A percentile compares a stretch with the other conserved stretches of the same genome.
phyloP scores from a whole-genome alignment of 257 asterid species.

The Solanum rostratum region DNA sequence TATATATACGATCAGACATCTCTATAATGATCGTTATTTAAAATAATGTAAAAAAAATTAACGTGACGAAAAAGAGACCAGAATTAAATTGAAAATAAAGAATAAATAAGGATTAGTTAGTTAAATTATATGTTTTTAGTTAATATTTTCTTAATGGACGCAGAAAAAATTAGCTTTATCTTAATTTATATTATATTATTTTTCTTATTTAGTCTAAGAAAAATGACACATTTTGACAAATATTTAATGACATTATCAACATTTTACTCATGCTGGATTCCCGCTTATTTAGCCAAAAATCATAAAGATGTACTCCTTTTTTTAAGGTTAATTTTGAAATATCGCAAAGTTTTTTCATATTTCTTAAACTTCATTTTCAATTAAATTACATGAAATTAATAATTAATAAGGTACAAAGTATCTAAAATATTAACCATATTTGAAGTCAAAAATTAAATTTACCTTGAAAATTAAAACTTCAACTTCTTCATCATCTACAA shows the following conservation, averaged over 20 bases:
- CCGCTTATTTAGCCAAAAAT: not conserved
- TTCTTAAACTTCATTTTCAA: not conserved
- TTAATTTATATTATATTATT: too few species aligned
- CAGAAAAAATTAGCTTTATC: too few species aligned
- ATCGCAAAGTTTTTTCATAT: not conserved
- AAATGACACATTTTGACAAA: too few species aligned
- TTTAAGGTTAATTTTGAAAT: not conserved
- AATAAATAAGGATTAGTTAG: too few species aligned
- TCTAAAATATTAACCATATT: not conserved
- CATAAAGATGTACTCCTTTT: too few species aligned
- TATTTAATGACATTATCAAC: too few species aligned
- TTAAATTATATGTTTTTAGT: too few species aligned
- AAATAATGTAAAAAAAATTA: too few species aligned
- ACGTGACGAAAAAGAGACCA: too few species aligned
- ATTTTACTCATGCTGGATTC: not conserved
- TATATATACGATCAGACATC: not conserved
- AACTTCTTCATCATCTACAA: constrained; percentile 39
- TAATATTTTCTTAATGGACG: too few species aligned
- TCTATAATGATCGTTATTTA: not conserved
- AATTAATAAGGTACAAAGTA: not conserved
- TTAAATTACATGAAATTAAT: not conserved
- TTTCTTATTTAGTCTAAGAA: too few species aligned
- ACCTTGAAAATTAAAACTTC: constrained; percentile 52
- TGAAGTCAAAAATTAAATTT: not conserved
- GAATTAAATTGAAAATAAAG: too few species aligned